Conservation (phyloP, 148 eudicot species). For the Heliamphora exappendiculata region DNA sequence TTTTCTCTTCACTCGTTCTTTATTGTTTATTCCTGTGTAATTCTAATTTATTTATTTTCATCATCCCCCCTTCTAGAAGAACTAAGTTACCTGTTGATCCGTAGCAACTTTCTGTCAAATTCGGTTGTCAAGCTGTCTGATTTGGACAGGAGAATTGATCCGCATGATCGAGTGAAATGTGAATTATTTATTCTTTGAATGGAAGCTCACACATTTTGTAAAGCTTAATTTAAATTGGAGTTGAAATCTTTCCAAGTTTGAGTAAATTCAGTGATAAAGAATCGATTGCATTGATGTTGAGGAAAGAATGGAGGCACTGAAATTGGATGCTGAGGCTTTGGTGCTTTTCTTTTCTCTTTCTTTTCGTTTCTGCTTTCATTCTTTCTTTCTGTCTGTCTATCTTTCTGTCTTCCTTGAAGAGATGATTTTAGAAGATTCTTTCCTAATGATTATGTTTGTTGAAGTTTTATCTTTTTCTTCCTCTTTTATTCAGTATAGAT, state of each 20-base stretch:
- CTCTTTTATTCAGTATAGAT: not conserved
- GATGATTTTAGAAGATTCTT: not conserved
- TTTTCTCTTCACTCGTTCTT: slow-evolving; percentile 24
- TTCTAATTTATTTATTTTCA: slow-evolving; percentile 17
- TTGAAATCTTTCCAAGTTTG: not conserved
- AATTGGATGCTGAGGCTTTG: not conserved
- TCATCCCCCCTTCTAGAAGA: slow-evolving; percentile 7
- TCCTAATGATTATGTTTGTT: not conserved
- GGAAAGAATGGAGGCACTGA: not conserved
- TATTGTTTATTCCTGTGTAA: slow-evolving; percentile 32
- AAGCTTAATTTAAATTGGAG: not conserved
- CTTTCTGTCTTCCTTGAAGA: not conserved
- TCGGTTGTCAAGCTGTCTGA: slow-evolving; percentile 5
- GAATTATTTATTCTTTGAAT: slow-evolving; percentile 1
- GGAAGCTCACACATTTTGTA: not conserved
- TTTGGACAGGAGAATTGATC: not conserved
- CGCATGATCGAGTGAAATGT: not conserved
- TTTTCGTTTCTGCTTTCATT: not conserved
- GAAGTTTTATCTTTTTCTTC: too few species aligned
- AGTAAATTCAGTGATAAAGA: too few species aligned
- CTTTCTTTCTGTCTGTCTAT: not conserved
- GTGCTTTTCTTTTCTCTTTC: too few species aligned
- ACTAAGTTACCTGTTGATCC: not conserved
- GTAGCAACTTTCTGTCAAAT: not conserved
- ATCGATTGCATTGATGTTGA: not conserved